Evolutionary conservation across 106 monocot genomes (phyloP).

Genomic region (Dendrobium nobile): DNA sequence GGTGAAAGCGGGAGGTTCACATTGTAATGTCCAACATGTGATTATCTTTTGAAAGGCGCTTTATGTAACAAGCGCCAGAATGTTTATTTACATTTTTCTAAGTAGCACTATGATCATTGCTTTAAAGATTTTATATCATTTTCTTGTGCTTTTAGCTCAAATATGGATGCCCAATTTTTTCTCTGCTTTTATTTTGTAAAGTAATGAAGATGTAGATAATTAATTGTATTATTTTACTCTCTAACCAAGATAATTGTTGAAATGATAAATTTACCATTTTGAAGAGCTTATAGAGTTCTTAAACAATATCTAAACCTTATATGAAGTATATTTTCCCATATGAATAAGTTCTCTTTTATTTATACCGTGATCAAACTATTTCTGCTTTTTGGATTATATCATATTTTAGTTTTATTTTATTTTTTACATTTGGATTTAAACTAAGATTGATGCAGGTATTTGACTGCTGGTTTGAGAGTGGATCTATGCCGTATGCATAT

Average conservation of each 20-base stretch:
- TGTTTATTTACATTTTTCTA: background rate
- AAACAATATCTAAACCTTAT: background rate
- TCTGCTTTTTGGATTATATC: background rate
- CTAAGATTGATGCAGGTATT: slow-evolving; percentile 58
- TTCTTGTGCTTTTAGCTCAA: background rate
- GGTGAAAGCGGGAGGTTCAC: background rate
- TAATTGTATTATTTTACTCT: background rate
- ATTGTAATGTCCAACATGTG: background rate
- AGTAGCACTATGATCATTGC: background rate
- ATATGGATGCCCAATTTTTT: background rate
- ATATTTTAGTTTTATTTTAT: background rate
- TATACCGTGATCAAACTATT: background rate
- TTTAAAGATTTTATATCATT: background rate
- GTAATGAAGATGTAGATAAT: background rate
- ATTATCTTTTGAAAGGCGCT: background rate
- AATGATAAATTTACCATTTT: background rate
- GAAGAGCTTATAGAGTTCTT: background rate
- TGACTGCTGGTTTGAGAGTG: slow-evolving; percentile 99
- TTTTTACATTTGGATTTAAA: background rate
- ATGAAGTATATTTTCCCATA: background rate
- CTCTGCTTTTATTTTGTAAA: background rate
- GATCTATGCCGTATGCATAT: slow-evolving; percentile 99
- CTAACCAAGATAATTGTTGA: background rate
- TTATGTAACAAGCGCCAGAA: background rate
- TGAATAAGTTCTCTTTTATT: background rate